phyloP scores from a whole-genome alignment of 805 yeast genomes.

The Zygosaccharomyces rouxii region DNA sequence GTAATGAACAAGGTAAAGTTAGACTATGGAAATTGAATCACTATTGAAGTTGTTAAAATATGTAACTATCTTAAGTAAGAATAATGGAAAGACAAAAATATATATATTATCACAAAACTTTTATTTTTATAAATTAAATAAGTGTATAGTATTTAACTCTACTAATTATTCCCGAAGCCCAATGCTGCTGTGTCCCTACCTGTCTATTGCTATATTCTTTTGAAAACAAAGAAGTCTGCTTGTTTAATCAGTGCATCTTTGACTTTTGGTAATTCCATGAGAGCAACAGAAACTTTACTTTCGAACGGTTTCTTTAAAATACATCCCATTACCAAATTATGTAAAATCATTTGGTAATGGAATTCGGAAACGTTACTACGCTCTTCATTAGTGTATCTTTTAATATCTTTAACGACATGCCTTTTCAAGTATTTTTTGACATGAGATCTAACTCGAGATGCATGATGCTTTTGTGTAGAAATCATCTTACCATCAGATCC shows the following conservation, averaged over 20 bases:
- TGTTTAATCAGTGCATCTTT: slow-evolving; percentile 13
- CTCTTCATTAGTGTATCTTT: slow-evolving; percentile 13
- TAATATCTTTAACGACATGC: slow-evolving; percentile 19
- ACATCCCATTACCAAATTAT: slow-evolving; percentile 12
- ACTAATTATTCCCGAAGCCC: not conserved
- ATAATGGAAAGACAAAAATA: not conserved
- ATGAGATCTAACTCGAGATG: slow-evolving; percentile 20
- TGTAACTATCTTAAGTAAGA: not conserved
- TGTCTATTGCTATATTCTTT: slow-evolving; percentile 3
- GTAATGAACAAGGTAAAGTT: slow-evolving; percentile 86
- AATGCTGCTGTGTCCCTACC: not conserved
- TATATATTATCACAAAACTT: not conserved
- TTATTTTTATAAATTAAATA: slow-evolving; percentile 1
- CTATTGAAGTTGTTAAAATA: slow-evolving; percentile 40
- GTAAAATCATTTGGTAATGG: slow-evolving; percentile 10
- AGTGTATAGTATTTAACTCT: not conserved
- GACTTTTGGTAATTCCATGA: slow-evolving; percentile 13
- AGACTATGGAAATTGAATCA: slow-evolving; percentile 87
- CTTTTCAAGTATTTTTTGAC: slow-evolving; percentile 20
- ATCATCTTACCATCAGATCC: slow-evolving; percentile 23
- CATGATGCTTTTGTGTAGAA: slow-evolving; percentile 21
- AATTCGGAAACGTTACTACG: slow-evolving; percentile 11
- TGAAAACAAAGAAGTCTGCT: slow-evolving; percentile 15
- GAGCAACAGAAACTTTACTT: slow-evolving; percentile 13
- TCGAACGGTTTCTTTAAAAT: slow-evolving; percentile 13